phyloP scores from a whole-genome alignment of 164 flowering plant species.

The Umbellularia californica region DNA sequence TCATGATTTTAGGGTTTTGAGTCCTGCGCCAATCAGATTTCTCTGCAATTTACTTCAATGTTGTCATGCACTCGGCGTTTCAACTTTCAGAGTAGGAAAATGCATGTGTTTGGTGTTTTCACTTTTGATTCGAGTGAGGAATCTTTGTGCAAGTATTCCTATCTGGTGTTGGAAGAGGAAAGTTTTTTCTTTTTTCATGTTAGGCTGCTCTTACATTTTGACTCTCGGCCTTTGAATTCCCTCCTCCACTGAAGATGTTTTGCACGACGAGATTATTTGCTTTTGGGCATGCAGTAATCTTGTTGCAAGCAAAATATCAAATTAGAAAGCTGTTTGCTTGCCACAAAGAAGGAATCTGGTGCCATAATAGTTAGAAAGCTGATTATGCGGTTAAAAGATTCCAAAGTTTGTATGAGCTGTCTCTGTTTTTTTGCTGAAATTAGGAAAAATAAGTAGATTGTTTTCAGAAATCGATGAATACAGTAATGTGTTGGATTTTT shows the following conservation, averaged over 20 bases:
- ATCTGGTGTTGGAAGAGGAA: neutral
- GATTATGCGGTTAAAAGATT: neutral
- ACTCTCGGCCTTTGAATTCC: neutral
- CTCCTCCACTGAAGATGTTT: neutral
- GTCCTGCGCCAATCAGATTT: neutral
- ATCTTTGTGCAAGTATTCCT: neutral
- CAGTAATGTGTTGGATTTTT: neutral
- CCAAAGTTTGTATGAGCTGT: neutral
- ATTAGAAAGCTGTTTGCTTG: neutral
- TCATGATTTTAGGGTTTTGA: neutral
- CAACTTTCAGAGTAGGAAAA: too few species aligned
- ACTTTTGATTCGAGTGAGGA: neutral
- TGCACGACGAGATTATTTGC: neutral
- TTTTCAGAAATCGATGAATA: neutral
- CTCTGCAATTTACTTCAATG: neutral
- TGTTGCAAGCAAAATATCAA: neutral
- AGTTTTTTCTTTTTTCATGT: neutral
- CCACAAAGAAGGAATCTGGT: neutral
- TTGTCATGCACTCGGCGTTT: neutral
- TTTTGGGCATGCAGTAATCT: neutral
- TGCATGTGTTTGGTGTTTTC: neutral
- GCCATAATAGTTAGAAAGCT: neutral
- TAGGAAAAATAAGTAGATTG: neutral
- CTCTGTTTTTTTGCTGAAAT: neutral
- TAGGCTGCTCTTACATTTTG: neutral